These are phyloP conservation scores for Vitis labrusca DNA, from an alignment of 164 flowering plant genomes.

Conservation along the genomic window DNA sequence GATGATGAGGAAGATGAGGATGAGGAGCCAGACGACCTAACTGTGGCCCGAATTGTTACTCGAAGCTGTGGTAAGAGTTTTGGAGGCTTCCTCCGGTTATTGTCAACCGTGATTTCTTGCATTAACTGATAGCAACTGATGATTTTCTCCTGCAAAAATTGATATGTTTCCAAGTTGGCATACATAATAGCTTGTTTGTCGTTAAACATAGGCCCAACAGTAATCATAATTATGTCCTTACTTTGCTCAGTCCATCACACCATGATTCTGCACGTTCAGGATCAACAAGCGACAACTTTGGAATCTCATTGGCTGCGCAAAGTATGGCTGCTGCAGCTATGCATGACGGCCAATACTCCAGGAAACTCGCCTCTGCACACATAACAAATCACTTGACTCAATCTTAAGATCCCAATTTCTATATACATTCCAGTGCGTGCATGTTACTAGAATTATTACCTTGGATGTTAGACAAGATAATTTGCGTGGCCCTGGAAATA, in stretches of 20 bases:
- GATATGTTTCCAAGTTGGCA: conserved; percentile 16
- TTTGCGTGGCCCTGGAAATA: conserved; percentile 58
- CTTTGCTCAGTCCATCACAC: conserved; percentile 79
- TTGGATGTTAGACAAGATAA: conserved; percentile 65
- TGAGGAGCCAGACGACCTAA: conserved; percentile 40
- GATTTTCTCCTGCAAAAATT: conserved; percentile 65
- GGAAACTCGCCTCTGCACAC: conserved; percentile 61
- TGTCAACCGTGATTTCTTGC: conserved; percentile 38
- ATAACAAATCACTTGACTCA: background rate
- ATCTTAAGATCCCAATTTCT: background rate
- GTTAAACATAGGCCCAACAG: conserved; percentile 2
- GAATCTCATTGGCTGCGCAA: conserved; percentile 66
- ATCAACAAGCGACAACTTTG: conserved; percentile 48
- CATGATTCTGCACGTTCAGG: conserved; percentile 67
- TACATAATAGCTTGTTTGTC: background rate
- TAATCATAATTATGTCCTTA: conserved; percentile 33
- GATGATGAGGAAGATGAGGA: conserved; percentile 42
- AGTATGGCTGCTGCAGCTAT: conserved; percentile 83
- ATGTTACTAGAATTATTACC: conserved; percentile 37
- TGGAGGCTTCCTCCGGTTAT: conserved; percentile 36
- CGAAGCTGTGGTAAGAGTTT: conserved; percentile 53
- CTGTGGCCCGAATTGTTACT: conserved; percentile 42
- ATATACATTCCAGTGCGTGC: background rate
- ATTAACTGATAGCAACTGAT: conserved; percentile 57
- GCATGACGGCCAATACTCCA: conserved; percentile 79